Conservation (phyloP, 768 basidiomycete genomes). For the Lentinus tigrinus region DNA sequence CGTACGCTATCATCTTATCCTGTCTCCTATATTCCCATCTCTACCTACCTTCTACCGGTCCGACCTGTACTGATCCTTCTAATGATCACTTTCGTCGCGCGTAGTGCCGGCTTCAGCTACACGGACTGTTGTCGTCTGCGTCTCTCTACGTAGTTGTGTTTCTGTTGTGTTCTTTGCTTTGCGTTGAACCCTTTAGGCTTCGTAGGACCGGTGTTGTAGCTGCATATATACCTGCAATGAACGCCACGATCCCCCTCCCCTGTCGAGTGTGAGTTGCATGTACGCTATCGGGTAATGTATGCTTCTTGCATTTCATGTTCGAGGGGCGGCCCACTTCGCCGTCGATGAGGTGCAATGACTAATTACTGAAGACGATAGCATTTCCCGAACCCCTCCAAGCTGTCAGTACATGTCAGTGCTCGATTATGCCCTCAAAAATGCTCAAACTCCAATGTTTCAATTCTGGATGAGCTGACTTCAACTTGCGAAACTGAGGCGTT, state of each 20-base stretch:
- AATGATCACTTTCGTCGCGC: neutral
- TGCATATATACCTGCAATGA: slow-evolving; percentile 16
- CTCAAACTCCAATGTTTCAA: no score
- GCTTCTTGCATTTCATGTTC: no score
- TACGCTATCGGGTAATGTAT: no score
- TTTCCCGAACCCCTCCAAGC: no score
- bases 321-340: no score
- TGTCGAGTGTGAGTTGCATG: no score
- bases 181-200: slow-evolving; percentile 3
- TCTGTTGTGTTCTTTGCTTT: neutral
- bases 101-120: neutral
- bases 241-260: slow-evolving; percentile 9
- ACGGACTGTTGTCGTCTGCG: slow-evolving; percentile 8
- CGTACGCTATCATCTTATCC: slow-evolving; percentile 1
- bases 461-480: no score
- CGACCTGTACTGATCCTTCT: slow-evolving; percentile 4
- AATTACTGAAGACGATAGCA: no score
- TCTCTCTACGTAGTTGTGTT: neutral
- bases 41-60: neutral
- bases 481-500: no score
- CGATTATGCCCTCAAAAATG: no score
- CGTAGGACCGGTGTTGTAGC: slow-evolving; percentile 13
- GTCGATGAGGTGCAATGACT: no score
- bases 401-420: no score
- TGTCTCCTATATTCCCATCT: neutral